These are phyloP conservation scores for Fusarium dimerum DNA, from an alignment of 2,329 filamentous ascomycete species.

Conservation along the genomic window DNA sequence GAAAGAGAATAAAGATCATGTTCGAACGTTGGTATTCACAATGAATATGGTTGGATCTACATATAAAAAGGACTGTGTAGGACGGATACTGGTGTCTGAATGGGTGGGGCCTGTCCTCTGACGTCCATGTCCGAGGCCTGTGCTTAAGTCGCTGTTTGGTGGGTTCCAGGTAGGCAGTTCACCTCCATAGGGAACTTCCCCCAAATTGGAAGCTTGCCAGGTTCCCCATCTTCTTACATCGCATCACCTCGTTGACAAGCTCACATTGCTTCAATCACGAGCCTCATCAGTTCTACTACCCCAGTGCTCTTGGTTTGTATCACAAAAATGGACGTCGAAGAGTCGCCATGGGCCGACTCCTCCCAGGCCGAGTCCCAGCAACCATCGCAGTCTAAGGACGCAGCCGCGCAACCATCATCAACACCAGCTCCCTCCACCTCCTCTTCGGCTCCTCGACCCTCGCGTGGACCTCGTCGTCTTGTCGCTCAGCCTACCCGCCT, in stretches of 20 bases:
- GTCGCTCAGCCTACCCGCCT: slow-evolving; percentile 76
- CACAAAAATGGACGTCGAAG: slow-evolving; percentile 50
- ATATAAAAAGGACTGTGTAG: background rate
- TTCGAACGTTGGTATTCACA: no score
- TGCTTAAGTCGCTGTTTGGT: slow-evolving; percentile 3
- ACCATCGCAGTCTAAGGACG: slow-evolving; percentile 32
- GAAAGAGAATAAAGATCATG: no score
- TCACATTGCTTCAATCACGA: slow-evolving; percentile 10
- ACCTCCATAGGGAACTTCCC: slow-evolving; percentile 13
- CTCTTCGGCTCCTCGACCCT: slow-evolving; percentile 41
- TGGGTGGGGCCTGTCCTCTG: slow-evolving; percentile 25
- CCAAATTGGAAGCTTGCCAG: slow-evolving; percentile 18
- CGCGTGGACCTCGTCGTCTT: slow-evolving; percentile 60
- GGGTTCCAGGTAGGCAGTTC: slow-evolving; percentile 26
- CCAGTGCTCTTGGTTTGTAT: slow-evolving; percentile 4
- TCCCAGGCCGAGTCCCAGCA: slow-evolving; percentile 35
- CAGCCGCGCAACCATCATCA: slow-evolving; percentile 32
- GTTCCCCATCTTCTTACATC: slow-evolving; percentile 6
- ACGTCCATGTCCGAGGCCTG: slow-evolving; percentile 11
- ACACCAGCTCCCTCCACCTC: slow-evolving; percentile 30
- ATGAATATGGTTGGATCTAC: no score
- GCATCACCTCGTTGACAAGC: slow-evolving; percentile 11
- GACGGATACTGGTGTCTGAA: background rate
- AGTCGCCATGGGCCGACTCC: slow-evolving; percentile 57
- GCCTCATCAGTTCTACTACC: slow-evolving; percentile 4